Evolutionary conservation across 768 basidiomycete genomes (phyloP), one percentile per base, ranked within the genome.

Genomic region (Tylopilus vinaceipallidus): DNA sequence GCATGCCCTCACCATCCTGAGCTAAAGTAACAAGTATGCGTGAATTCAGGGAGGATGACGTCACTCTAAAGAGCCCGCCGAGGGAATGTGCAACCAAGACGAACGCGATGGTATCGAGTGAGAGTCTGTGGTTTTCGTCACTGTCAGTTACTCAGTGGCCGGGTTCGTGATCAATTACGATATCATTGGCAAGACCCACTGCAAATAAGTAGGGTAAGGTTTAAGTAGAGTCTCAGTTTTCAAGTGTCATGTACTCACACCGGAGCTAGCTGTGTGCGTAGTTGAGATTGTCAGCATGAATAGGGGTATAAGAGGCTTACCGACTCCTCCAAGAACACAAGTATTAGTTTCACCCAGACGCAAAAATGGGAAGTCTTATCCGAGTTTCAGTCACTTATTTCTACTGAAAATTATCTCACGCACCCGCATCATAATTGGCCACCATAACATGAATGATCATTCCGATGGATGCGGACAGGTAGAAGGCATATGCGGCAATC

Each of bases 401-500:
- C 6, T 32, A 3, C 10, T 20, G 27, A 10, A 38, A 43, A 26
- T 11, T 9, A 30, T 16, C 7, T 23, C 2, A 52, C 52, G 22
- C 16, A 54, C 41, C n/a, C 6, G 7, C 10, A n/a, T 42, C 29
- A 19, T 14, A 14, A 14, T 7, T 20, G 17, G 17, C 2, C 17
- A 19, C 7, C 26, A 29, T n/a, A 27, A 42, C 2, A 30, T 24
- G 7, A 29, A 27, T 7, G 17, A 42, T n/a, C 8, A 30, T 29
- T 11, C 16, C 41, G 19, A 27, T 42, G 17, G 27, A 42, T 30
- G 27, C 24, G 24, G 13, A 2, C 11, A 42, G 11, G n/a, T 60
- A 63, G 20, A 47, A 1, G 22, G 37, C 19, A 30, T 63, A 63
- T 16, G 19, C 13, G 2, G 16, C 20, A 19, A 63, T 42, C 17